Percentiles rank a stretch among this genome's conserved stretches.
phyloP scores from a whole-genome alignment of 2,329 filamentous ascomycete genomes.

The Periconia digitata region DNA sequence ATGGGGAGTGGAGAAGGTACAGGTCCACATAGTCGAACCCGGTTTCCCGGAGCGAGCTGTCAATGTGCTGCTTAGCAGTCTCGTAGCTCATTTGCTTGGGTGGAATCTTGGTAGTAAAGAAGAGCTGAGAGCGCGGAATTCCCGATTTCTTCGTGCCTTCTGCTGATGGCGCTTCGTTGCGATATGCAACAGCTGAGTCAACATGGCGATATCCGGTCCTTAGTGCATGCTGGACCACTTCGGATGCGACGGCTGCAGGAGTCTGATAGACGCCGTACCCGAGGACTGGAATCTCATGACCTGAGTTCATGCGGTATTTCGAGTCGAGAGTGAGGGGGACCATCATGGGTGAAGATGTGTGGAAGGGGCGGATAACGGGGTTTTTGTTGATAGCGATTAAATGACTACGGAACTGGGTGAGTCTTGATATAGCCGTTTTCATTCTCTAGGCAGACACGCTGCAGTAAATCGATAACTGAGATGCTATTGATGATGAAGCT shows the following conservation, averaged over 20 bases:
- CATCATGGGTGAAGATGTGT: constrained; percentile 42
- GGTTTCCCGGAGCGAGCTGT: constrained; percentile 54
- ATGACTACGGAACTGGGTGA: constrained; percentile 15
- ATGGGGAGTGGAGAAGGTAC: constrained; percentile 58
- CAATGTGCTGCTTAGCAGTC: constrained; percentile 63
- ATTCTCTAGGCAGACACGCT: neutral
- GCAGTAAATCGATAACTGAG: neutral
- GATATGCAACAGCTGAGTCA: constrained; percentile 66
- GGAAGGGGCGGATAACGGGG: constrained; percentile 12
- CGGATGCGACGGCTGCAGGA: constrained; percentile 59
- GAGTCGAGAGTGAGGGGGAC: constrained; percentile 48
- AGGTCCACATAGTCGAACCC: constrained; percentile 70
- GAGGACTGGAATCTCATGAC: constrained; percentile 62
- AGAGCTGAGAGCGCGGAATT: constrained; percentile 61
- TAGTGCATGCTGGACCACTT: constrained; percentile 62
- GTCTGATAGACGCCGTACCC: constrained; percentile 57
- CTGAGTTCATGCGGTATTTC: constrained; percentile 58
- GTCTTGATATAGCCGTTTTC: constrained; percentile 11
- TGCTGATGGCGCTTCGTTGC: constrained; percentile 69
- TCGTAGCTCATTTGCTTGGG: constrained; percentile 59
- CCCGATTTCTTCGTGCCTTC: constrained; percentile 61
- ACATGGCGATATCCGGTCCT: constrained; percentile 64
- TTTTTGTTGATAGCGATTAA: constrained; percentile 3
- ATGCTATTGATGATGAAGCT: no score
- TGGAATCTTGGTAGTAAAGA: constrained; percentile 72